Evolutionary conservation across 2,329 filamentous ascomycete species (phyloP), one percentile per base, ranked within the genome.

Genomic region (Trichophaea hybrida): DNA sequence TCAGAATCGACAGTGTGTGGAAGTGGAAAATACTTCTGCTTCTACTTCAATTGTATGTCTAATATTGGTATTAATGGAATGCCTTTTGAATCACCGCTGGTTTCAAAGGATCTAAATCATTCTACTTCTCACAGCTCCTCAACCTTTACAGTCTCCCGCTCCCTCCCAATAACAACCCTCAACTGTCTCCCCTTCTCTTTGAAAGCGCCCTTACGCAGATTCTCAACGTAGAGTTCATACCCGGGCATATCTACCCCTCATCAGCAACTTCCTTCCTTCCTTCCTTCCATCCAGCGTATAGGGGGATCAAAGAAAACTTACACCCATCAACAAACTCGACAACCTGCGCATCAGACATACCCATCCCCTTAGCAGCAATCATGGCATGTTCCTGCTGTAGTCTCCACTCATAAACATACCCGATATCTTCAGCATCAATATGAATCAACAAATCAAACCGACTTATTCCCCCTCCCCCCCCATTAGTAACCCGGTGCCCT

Each of bases 301-400:
- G 33, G 43, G 17, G 51, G 13, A 31, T 34, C 8, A 33, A 24
- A 40, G 38, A 37, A 40, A 61, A 72, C 76, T 64, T 69, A 79
- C 77, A 82, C 64, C 81, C 81, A 69, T 84, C 78, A 13, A 87
- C 86, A 71, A 95, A 95, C 51, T 78, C 75, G 59, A 81, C 76
- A 48, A 95, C 87, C 70, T 91, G 80, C 59, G 88, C 84, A 66
- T 87, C 83, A 1, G 81, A 85, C 90, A 95, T 95, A 34, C 88
- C 89, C 0, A 77, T 78, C 6, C 86, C 88, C 65, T 79, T 85
- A 24, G 77, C 73, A 6, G 75, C 75, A 31, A 85, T 79, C 67
- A 95, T 75, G 60, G 79, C 79, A 52, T 79, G 78, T 73, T 95
- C 89, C 73, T 94, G 88, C 73, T 95, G 77, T 66, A 83, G 74